Base-by-base conservation (phyloP, 1,284 basidiomycete species). In the Cryptococcus maquisensis region DNA sequence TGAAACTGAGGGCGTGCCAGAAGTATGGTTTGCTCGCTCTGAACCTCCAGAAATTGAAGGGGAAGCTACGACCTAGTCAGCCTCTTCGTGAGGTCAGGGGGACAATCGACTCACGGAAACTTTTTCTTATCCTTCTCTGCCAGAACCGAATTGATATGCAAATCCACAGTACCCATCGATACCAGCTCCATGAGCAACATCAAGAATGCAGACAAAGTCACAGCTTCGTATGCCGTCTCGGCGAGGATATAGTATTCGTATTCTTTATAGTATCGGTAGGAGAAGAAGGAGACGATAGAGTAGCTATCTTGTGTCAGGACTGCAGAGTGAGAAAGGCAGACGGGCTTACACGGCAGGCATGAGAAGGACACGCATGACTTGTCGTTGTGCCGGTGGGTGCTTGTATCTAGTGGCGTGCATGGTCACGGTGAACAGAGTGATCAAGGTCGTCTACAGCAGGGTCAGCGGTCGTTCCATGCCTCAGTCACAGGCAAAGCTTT, bases 1-100 rank as follows among this genome's bases (percentile, higher is more conserved):
- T 75, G 39, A 64, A 87, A 77, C 89, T 90, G 66, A 92, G 74
- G 0, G 88, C 86, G 70, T 90, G 86, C 84, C 92, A 86, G 71
- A 93, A 93, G 74, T 93, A 90, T 0, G 86, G 80, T 83, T 92
- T 93, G 9, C 86, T 87, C 0, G 89, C 87, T 37, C 89, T 78
- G 72, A 86, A 91, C 62, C 87, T 46, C 56, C 53, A 61, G 42
- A 48, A 65, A 47, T 53, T 52, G 54, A 67, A 65, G 51, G 62
- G 79, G 82, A 83, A 86, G 63, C 78, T 86, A 65, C 20, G 28
- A 45, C n/a, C n/a, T 18, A 10, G 40, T 40, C 35, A 57, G 44
- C 42, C 7, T 23, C 13, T 4, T 9, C 12, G 28, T 1, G 3
- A 3, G 28, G 28, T 7, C 5, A 3, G 3, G 28, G 10, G 20